Conservation (phyloP, 2,329 filamentous ascomycete species). For the Claviceps sp. region DNA sequence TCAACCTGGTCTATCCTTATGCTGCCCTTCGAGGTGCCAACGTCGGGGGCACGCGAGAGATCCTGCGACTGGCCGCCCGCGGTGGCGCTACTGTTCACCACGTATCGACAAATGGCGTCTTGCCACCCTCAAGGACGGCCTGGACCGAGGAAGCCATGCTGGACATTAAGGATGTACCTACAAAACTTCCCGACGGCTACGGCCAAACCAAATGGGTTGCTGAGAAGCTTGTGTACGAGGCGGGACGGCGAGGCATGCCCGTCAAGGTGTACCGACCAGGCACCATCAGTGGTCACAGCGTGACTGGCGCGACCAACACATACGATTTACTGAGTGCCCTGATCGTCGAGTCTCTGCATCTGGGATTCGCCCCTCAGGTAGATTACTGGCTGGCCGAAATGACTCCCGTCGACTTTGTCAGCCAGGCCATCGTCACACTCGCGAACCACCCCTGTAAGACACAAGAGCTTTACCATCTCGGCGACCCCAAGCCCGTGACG, state of each 20-base stretch:
- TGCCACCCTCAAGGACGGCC: slow-evolving; percentile 55
- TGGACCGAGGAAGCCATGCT: slow-evolving; percentile 61
- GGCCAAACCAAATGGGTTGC: slow-evolving; percentile 75
- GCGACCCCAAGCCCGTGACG: slow-evolving; percentile 57
- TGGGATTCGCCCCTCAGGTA: slow-evolving; percentile 57
- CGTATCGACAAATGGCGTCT: slow-evolving; percentile 66
- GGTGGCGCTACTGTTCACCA: slow-evolving; percentile 63
- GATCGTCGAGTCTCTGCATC: slow-evolving; percentile 61
- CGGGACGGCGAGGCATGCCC: slow-evolving; percentile 53
- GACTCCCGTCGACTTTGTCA: slow-evolving; percentile 74
- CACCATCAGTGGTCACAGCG: slow-evolving; percentile 67
- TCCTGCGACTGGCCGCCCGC: slow-evolving; percentile 55
- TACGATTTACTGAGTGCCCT: slow-evolving; percentile 67
- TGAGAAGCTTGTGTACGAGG: slow-evolving; percentile 60
- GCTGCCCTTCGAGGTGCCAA: slow-evolving; percentile 62
- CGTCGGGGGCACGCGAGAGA: slow-evolving; percentile 64
- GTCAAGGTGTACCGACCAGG: slow-evolving; percentile 60
- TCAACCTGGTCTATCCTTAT: slow-evolving; percentile 73
- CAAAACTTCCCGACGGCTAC: slow-evolving; percentile 58
- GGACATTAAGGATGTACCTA: slow-evolving; percentile 52
- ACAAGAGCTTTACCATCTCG: slow-evolving; percentile 59
- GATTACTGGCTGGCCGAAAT: slow-evolving; percentile 69
- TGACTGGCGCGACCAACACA: slow-evolving; percentile 61
- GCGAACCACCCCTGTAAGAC: slow-evolving; percentile 48
- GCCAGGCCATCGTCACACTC: slow-evolving; percentile 57